Evolutionary conservation across 257 asterid species (phyloP).

Genomic region (Capsicum rhomboideum): DNA sequence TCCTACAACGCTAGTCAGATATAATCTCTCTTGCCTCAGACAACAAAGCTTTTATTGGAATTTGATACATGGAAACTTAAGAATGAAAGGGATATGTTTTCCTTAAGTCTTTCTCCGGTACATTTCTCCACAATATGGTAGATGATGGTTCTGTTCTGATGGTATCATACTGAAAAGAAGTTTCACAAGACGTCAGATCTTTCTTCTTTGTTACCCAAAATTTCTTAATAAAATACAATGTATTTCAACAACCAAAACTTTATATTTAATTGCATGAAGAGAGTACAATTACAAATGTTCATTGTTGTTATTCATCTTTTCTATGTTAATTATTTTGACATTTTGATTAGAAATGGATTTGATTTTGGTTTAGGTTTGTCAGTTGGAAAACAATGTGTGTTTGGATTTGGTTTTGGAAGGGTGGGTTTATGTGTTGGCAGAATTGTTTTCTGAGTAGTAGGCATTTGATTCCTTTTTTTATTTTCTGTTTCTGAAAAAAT

Average conservation of each 20-base stretch:
- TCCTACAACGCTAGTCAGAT: background rate
- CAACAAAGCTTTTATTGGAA: background rate
- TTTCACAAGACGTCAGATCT: background rate
- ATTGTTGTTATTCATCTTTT: background rate
- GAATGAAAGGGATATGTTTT: background rate
- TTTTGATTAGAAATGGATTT: background rate
- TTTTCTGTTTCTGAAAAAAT: background rate
- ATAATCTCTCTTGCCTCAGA: background rate
- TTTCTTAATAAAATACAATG: background rate
- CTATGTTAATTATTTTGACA: background rate
- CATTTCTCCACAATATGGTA: background rate
- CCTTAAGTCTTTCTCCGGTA: background rate
- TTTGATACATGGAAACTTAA: background rate
- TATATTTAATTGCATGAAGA: background rate
- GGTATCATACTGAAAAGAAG: background rate
- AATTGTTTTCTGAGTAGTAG: background rate
- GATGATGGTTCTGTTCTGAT: background rate
- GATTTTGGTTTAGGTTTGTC: background rate
- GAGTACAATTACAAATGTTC: background rate
- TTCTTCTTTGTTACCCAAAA: background rate
- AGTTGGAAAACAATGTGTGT: background rate
- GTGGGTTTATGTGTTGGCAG: background rate
- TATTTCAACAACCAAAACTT: background rate
- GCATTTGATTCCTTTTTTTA: background rate
- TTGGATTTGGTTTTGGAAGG: background rate